A percentile compares a stretch with the other conserved stretches of the same genome.
Conservation (phyloP, 305 asterid species). For the Fraxinus greggii region DNA sequence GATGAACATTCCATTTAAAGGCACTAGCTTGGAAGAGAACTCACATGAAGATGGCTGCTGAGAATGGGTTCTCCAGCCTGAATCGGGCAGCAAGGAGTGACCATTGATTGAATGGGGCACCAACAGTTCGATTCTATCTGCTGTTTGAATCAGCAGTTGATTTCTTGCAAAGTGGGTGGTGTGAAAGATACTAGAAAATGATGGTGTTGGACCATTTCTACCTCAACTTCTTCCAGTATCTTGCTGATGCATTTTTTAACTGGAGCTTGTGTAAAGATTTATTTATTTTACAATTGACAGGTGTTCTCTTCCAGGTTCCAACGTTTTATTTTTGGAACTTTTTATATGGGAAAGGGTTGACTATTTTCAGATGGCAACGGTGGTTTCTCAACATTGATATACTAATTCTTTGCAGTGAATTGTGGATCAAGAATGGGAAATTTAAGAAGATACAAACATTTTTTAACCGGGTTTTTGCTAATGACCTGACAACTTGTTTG, state of each 20-base stretch:
- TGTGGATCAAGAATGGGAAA: neutral
- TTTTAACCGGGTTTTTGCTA: neutral
- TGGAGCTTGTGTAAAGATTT: slow-evolving; percentile 26
- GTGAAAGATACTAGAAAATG: slow-evolving; percentile 1
- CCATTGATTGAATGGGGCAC: neutral
- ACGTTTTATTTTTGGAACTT: slow-evolving; percentile 7
- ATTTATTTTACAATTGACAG: slow-evolving; percentile 21
- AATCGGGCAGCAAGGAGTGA: neutral
- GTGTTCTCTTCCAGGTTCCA: neutral
- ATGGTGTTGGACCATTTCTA: neutral
- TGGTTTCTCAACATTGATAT: neutral
- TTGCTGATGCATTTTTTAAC: neutral
- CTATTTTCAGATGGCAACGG: neutral
- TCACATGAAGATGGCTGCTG: neutral
- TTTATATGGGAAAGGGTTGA: neutral
- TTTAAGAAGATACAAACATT: too few species aligned
- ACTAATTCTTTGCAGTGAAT: neutral
- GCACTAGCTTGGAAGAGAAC: neutral
- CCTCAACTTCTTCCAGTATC: neutral
- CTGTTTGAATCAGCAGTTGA: neutral
- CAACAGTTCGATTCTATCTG: neutral
- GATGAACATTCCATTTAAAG: neutral
- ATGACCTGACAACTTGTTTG: neutral
- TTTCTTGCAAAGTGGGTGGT: neutral
- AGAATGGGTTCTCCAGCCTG: neutral